Evolutionary conservation across 305 asterid species (phyloP).

Genomic region (Stenogyne calaminthoides): DNA sequence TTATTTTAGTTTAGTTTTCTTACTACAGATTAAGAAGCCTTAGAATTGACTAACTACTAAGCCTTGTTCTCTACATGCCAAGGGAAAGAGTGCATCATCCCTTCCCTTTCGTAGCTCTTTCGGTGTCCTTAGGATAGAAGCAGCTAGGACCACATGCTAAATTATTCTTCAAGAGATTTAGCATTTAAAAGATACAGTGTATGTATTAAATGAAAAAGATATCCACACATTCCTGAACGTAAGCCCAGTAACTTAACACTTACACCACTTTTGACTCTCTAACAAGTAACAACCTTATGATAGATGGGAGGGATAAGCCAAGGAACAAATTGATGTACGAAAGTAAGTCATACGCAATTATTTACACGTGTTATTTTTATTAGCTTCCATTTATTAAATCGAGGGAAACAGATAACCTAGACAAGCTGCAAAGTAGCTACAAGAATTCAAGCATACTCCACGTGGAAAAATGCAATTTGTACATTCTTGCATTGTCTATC

Average conservation of each 20-base stretch:
- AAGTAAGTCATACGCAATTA: neutral
- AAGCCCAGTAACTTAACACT: neutral
- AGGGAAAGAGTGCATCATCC: conserved; percentile 5
- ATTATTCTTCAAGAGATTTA: neutral
- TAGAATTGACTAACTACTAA: conserved; percentile 1
- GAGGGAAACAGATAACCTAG: neutral
- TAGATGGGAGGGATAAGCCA: neutral
- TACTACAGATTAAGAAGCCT: neutral
- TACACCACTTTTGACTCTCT: conserved; percentile 15
- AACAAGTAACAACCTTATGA: conserved; percentile 4
- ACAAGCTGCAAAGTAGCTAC: neutral
- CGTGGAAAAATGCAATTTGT: neutral
- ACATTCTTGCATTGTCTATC: neutral
- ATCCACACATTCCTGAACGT: neutral
- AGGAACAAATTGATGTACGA: neutral
- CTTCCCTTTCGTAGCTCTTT: neutral
- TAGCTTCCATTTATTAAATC: conserved; percentile 11
- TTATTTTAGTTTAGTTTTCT: neutral
- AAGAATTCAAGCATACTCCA: conserved; percentile 20
- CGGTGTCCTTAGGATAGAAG: neutral
- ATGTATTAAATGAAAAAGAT: neutral
- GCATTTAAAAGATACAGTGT: neutral
- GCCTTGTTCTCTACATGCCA: conserved; percentile 11
- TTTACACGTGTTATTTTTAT: neutral
- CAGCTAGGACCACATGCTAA: neutral